Evolutionary conservation across 202 grass and related monocot species (phyloP).

Genomic region (Dendrocalamus latiflorus): DNA sequence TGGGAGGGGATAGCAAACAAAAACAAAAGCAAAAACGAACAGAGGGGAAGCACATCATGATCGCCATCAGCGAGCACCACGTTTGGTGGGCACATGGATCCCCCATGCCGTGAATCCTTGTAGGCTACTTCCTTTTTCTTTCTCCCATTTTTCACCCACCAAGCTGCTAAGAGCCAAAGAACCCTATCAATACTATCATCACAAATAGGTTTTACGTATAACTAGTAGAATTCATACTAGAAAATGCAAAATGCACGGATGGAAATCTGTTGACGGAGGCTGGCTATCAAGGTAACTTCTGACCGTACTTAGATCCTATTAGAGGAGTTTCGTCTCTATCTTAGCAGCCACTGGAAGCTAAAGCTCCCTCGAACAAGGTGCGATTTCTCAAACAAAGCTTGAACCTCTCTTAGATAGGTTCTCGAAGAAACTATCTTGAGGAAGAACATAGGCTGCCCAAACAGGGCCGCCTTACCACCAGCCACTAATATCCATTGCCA

Average conservation of each 20-base stretch:
- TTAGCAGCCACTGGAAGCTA: background rate
- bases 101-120: background rate
- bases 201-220: background rate
- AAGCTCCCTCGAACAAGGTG: background rate
- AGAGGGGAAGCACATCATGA: slow-evolving; percentile 16
- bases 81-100: background rate
- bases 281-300: background rate
- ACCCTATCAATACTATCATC: background rate
- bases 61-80: slow-evolving; percentile 20
- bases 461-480: background rate
- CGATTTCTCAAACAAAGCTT: background rate
- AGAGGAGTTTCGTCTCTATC: background rate
- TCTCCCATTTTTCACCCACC: background rate
- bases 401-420: background rate
- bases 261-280: background rate
- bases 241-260: background rate
- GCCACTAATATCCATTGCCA: background rate
- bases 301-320: background rate
- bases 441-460: background rate
- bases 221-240: background rate
- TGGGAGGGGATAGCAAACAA: background rate
- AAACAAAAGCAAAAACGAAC: background rate
- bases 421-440: background rate
- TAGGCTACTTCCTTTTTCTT: background rate
- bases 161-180: background rate